A percentile compares a stretch with the other conserved stretches of the same genome.
phyloP scores from a whole-genome alignment of 2,329 filamentous ascomycete species.

The Phialophora verrucosa region DNA sequence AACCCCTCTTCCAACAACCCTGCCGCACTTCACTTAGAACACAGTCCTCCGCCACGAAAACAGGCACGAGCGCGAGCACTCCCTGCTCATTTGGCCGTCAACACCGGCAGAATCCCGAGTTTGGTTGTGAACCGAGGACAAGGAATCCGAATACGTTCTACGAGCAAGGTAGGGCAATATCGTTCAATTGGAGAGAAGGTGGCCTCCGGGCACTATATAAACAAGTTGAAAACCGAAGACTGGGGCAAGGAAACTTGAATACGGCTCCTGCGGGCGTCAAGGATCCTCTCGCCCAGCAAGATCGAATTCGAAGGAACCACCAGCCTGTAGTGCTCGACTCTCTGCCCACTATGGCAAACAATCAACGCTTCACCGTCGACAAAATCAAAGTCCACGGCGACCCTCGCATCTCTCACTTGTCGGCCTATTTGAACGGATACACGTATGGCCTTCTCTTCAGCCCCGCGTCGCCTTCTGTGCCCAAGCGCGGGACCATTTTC shows the following conservation, averaged over 20 bases:
- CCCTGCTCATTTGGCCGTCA: constrained; percentile 10
- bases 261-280: not conserved
- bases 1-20: not conserved
- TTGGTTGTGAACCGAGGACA: constrained; percentile 2
- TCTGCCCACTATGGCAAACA: constrained; percentile 50
- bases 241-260: not conserved
- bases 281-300: not conserved
- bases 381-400: constrained; percentile 70
- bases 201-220: not conserved
- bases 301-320: not conserved
- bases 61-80: constrained; percentile 3
- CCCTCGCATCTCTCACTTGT: constrained; percentile 68
- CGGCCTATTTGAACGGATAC: constrained; percentile 68
- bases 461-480: constrained; percentile 45
- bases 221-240: not conserved
- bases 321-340: not conserved
- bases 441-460: constrained; percentile 70
- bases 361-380: constrained; percentile 48
- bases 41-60: not conserved
- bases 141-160: constrained; percentile 10
- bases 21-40: not conserved
- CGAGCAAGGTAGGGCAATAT: not conserved
- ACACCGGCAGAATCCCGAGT: constrained; percentile 10
- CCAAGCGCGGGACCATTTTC: constrained; percentile 60
- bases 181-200: not conserved